phyloP scores from a whole-genome alignment of 2,329 filamentous ascomycete species.

The Gaeumannomyces tritici region DNA sequence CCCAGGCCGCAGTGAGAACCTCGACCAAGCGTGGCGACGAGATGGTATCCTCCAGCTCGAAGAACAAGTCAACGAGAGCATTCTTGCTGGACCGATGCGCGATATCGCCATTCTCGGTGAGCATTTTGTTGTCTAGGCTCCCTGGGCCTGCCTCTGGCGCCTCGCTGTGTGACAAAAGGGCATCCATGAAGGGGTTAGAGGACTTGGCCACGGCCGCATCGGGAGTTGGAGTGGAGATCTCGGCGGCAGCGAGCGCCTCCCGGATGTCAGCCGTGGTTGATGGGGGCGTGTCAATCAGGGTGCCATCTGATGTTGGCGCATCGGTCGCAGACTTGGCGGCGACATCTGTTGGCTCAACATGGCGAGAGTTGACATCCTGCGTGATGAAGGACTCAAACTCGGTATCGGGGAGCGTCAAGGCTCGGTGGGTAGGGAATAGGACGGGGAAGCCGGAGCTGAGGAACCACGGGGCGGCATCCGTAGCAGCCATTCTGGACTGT shows the following conservation, averaged over 20 bases:
- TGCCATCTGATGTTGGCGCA: not conserved
- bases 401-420: constrained; percentile 18
- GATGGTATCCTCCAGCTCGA: constrained; percentile 34
- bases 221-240: not conserved
- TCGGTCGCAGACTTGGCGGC: not conserved
- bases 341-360: not conserved
- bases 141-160: not conserved
- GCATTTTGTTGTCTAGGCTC: constrained; percentile 30
- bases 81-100: constrained; percentile 35
- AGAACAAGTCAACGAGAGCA: constrained; percentile 43
- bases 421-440: constrained; percentile 24
- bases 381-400: constrained; percentile 23
- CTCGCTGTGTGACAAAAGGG: constrained; percentile 15
- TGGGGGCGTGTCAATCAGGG: constrained; percentile 4
- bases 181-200: constrained; percentile 23
- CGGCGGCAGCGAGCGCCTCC: constrained; percentile 4
- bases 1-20: constrained; percentile 39
- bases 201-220: not conserved
- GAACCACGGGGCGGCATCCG: constrained; percentile 22
- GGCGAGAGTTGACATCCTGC: constrained; percentile 12
- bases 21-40: constrained; percentile 24
- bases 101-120: constrained; percentile 42
- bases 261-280: constrained; percentile 10
- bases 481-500: not conserved
- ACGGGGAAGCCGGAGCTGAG: constrained; percentile 28